phyloP scores from a whole-genome alignment of 2,329 filamentous ascomycete species.

The Phoma sp. region DNA sequence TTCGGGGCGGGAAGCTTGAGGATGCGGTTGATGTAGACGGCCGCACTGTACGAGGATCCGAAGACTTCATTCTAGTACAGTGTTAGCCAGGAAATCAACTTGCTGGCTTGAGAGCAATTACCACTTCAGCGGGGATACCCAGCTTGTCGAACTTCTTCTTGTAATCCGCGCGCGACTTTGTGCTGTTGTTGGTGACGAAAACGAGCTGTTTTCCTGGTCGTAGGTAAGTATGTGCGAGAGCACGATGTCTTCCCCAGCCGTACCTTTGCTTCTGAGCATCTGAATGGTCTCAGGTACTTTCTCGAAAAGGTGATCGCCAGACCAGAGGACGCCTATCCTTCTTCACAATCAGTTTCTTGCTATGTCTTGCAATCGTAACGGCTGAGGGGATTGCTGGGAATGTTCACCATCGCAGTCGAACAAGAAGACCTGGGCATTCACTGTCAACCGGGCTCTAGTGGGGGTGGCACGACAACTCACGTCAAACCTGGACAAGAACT shows the following conservation, averaged over 20 bases:
- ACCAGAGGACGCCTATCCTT: conserved; percentile 89
- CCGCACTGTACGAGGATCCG: conserved; percentile 91
- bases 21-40: conserved; percentile 95
- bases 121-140: conserved; percentile 76
- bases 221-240: conserved; percentile 2
- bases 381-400: neutral
- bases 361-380: neutral
- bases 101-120: conserved; percentile 37
- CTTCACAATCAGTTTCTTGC: conserved; percentile 48
- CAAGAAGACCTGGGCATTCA: conserved; percentile 74
- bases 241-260: neutral
- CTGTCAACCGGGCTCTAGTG: conserved; percentile 26
- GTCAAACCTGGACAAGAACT: conserved; percentile 90
- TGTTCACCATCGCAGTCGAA: conserved; percentile 92
- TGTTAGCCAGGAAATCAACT: conserved; percentile 9
- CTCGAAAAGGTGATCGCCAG: conserved; percentile 87
- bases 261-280: conserved; percentile 81
- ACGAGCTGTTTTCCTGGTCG: conserved; percentile 81
- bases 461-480: conserved; percentile 61
- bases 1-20: conserved; percentile 77
- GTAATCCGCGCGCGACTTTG: conserved; percentile 92
- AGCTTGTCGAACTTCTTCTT: conserved; percentile 85
- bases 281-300: conserved; percentile 85
- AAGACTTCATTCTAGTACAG: conserved; percentile 81
- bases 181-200: conserved; percentile 99